phyloP scores from a whole-genome alignment of 2,329 filamentous ascomycete genomes.

The Pseudogymnoascus sp. region DNA sequence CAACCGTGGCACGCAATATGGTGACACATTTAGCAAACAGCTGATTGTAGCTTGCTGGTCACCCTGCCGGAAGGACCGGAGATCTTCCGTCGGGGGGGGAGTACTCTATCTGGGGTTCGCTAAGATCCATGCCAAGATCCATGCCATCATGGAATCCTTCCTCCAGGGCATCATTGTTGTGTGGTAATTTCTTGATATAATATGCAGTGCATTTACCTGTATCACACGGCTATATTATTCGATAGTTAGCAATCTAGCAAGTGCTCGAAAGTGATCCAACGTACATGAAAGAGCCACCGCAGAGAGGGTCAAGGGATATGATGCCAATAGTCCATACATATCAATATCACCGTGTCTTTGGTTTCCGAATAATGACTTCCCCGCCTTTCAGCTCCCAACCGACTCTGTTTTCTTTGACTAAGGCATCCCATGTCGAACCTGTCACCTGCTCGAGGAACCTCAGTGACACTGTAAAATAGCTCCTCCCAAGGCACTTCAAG shows the following conservation, averaged over 20 bases:
- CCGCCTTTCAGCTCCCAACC: slow-evolving; percentile 75
- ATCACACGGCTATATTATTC: background rate
- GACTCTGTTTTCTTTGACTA: slow-evolving; percentile 62
- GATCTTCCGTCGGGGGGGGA: background rate
- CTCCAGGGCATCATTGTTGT: background rate
- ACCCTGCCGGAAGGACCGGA: background rate
- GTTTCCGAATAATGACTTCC: slow-evolving; percentile 68
- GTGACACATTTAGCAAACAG: background rate
- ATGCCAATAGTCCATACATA: background rate
- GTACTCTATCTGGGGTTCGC: slow-evolving; percentile 1
- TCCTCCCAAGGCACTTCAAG: slow-evolving; percentile 77
- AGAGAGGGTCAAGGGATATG: background rate
- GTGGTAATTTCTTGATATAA: slow-evolving; percentile 1
- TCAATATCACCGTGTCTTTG: slow-evolving; percentile 36
- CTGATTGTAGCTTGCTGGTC: background rate
- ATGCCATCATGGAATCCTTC: slow-evolving; percentile 4
- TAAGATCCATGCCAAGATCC: background rate
- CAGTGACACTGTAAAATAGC: slow-evolving; percentile 68
- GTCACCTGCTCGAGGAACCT: slow-evolving; percentile 62
- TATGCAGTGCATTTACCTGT: background rate
- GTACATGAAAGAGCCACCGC: background rate
- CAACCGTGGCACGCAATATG: background rate
- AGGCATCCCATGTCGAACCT: slow-evolving; percentile 62
- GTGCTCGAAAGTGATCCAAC: background rate
- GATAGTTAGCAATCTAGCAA: background rate